These are phyloP conservation scores for Zymoseptoria brevis DNA, from an alignment of 2,329 filamentous ascomycete genomes.

Conservation along the genomic window DNA sequence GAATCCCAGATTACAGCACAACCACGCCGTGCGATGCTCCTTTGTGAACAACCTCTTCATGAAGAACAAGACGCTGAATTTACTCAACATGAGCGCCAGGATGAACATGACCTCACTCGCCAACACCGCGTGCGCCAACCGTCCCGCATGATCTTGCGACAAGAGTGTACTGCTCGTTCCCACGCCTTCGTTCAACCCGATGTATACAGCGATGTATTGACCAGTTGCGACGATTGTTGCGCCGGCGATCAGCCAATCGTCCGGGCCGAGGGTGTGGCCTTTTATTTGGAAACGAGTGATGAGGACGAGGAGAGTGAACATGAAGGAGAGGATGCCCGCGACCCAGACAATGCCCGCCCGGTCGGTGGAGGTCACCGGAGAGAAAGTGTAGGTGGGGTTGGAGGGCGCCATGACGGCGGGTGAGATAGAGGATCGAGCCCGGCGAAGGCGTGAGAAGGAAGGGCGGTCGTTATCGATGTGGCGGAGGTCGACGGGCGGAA, in stretches of 20 bases:
- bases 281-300: slow-evolving; percentile 21
- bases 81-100: slow-evolving; percentile 20
- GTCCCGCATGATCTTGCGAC: slow-evolving; percentile 4
- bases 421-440: neutral
- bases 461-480: neutral
- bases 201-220: slow-evolving; percentile 19
- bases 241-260: slow-evolving; percentile 22
- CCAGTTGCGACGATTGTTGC: slow-evolving; percentile 16
- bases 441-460: neutral
- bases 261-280: slow-evolving; percentile 20
- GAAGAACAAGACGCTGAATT: slow-evolving; percentile 25
- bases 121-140: slow-evolving; percentile 17
- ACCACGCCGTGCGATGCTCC: slow-evolving; percentile 17
- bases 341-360: slow-evolving; percentile 20
- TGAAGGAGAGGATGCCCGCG: slow-evolving; percentile 20
- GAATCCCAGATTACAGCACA: slow-evolving; percentile 11
- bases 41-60: slow-evolving; percentile 26
- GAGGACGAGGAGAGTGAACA: slow-evolving; percentile 23
- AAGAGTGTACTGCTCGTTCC: slow-evolving; percentile 14
- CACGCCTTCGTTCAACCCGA: slow-evolving; percentile 14
- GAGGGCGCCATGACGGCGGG: slow-evolving; percentile 3
- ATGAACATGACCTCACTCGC: slow-evolving; percentile 24
- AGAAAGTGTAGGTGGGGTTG: slow-evolving; percentile 8
- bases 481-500: neutral
- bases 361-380: slow-evolving; percentile 10